These are phyloP conservation scores for Chlorella sp. DNA, from an alignment of 139 green algal species.

Conservation along the genomic window DNA sequence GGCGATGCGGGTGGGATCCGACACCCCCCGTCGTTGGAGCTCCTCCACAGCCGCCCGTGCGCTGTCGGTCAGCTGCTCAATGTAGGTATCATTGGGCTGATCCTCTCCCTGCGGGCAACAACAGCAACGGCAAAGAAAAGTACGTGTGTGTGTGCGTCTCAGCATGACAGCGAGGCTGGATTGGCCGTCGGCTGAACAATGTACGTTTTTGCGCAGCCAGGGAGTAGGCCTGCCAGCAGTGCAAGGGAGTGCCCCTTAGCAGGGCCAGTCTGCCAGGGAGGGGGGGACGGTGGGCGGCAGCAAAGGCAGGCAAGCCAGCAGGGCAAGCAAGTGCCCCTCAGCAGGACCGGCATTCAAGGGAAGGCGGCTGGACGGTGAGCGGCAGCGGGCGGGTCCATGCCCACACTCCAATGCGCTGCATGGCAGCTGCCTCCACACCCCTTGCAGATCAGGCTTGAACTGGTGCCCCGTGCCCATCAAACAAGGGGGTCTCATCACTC, in stretches of 20 bases:
- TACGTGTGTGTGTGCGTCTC: background rate
- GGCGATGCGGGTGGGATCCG: slow-evolving; percentile 78
- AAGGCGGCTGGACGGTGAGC: too few relatives aligned
- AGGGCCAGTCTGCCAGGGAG: too few relatives aligned
- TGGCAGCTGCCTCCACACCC: too few relatives aligned
- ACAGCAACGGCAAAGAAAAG: background rate
- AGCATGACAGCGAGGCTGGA: background rate
- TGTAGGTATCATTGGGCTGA: slow-evolving; percentile 97
- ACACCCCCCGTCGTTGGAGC: slow-evolving; percentile 80
- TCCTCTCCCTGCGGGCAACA: slow-evolving; percentile 53
- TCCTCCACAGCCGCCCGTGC: slow-evolving; percentile 81
- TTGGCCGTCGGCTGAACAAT: background rate
- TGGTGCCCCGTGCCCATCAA: too few relatives aligned
- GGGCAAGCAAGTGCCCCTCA: too few relatives aligned
- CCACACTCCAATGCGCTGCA: too few relatives aligned
- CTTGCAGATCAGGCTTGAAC: too few relatives aligned
- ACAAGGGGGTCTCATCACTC: too few relatives aligned
- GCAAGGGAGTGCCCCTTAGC: background rate
- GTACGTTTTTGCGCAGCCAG: background rate
- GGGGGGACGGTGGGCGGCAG: too few relatives aligned
- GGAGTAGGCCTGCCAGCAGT: background rate
- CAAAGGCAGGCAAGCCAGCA: too few relatives aligned
- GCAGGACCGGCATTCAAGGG: too few relatives aligned
- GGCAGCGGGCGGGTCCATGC: too few relatives aligned
- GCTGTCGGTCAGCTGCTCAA: slow-evolving; percentile 91